A percentile compares a stretch with the other conserved stretches of the same genome.
Conservation (phyloP, 805 yeast species). For the Candida manassasensis region DNA sequence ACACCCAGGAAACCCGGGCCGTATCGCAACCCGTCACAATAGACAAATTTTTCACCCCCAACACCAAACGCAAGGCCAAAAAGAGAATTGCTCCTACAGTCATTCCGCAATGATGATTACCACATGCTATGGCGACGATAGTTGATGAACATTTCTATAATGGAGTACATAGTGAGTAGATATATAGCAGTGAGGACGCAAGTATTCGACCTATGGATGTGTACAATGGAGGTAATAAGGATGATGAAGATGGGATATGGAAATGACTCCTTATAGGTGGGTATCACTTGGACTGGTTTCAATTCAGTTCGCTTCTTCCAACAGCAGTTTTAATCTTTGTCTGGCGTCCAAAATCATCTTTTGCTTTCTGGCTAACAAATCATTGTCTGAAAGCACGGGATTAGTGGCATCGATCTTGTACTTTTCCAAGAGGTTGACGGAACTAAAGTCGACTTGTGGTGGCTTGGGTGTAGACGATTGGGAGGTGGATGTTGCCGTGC, state of each 20-base stretch:
- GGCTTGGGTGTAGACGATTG: slow-evolving; percentile 11
- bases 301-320: slow-evolving; percentile 14
- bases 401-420: slow-evolving; percentile 34
- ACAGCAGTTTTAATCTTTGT: slow-evolving; percentile 42
- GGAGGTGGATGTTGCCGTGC: neutral
- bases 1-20: neutral
- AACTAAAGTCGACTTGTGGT: slow-evolving; percentile 19
- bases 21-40: slow-evolving; percentile 7
- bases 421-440: slow-evolving; percentile 31
- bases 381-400: slow-evolving; percentile 9
- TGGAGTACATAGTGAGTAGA: no score
- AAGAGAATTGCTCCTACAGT: slow-evolving; percentile 20
- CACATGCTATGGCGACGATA: neutral
- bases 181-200: no score
- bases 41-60: slow-evolving; percentile 10
- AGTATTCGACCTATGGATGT: no score
- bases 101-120: neutral
- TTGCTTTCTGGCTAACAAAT: slow-evolving; percentile 28
- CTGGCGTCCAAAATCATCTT: slow-evolving; percentile 41
- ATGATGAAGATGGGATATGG: no score
- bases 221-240: no score
- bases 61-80: slow-evolving; percentile 10
- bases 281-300: neutral
- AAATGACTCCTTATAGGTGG: no score
- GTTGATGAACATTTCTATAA: neutral